A percentile compares a stretch with the other conserved stretches of the same genome.
phyloP scores from a whole-genome alignment of 129 eudicot genomes.

The Dittrichia graveolens region DNA sequence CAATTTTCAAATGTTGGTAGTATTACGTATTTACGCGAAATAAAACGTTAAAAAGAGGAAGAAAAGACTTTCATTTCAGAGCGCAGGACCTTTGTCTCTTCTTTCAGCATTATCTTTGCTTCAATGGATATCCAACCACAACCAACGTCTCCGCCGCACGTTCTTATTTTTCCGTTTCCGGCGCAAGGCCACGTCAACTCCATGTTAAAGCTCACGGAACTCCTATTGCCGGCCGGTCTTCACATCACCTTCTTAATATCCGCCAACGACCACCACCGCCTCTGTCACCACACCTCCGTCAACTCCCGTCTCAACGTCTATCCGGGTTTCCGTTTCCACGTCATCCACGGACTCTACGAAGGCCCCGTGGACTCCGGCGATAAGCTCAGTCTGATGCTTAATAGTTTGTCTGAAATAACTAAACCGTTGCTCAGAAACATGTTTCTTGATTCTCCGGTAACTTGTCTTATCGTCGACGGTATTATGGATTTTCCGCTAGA shows the following conservation, averaged over 20 bases:
- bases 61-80: too few species aligned
- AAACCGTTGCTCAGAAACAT: constrained; percentile 44
- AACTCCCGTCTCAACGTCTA: constrained; percentile 37
- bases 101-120: too few species aligned
- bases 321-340: constrained; percentile 44
- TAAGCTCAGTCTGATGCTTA: constrained; percentile 31
- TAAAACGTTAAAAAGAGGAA: too few species aligned
- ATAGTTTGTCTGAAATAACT: constrained; percentile 28
- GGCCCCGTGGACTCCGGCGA: constrained; percentile 46
- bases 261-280: constrained; percentile 49
- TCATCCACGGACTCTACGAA: constrained; percentile 48
- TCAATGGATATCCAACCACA: constrained; percentile 18
- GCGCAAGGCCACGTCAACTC: constrained; percentile 71
- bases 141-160: constrained; percentile 40
- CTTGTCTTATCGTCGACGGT: constrained; percentile 64
- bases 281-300: constrained; percentile 42
- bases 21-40: too few species aligned
- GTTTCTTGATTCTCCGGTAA: constrained; percentile 36
- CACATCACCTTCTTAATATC: constrained; percentile 65
- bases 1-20: too few species aligned
- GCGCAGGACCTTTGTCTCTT: too few species aligned
- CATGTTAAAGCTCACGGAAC: constrained; percentile 70
- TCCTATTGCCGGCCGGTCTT: constrained; percentile 45
- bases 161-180: constrained; percentile 68
- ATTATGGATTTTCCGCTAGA: constrained; percentile 42